These are phyloP conservation scores for Rhodosporidiobolus sp. DNA, from an alignment of 768 basidiomycete species.

Conservation along the genomic window DNA sequence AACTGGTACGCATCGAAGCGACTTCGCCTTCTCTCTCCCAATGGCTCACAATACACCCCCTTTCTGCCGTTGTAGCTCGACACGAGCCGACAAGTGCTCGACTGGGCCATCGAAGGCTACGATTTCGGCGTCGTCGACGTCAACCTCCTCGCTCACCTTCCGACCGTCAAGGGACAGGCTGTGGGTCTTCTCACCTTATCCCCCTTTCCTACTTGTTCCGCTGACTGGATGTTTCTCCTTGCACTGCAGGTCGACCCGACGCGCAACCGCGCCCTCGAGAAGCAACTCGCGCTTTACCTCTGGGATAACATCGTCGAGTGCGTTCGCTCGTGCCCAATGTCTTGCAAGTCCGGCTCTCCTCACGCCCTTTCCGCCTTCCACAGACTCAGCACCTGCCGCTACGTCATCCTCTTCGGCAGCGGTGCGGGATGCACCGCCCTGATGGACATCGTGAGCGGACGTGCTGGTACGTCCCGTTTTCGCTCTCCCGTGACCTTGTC, in stretches of 20 bases:
- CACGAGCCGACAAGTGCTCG: conserved; percentile 71
- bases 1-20: conserved; percentile 63
- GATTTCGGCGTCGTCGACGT: conserved; percentile 77
- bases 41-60: too few species aligned
- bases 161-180: conserved; percentile 35
- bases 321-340: background rate
- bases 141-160: conserved; percentile 60
- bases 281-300: conserved; percentile 69
- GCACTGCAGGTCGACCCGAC: conserved; percentile 33
- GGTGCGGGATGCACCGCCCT: conserved; percentile 76
- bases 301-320: conserved; percentile 98
- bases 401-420: conserved; percentile 79
- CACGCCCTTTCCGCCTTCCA: background rate
- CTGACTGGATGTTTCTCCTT: conserved; percentile 52
- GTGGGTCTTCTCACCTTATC: conserved; percentile 17
- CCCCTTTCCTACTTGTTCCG: background rate
- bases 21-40: conserved; percentile 1
- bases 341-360: background rate
- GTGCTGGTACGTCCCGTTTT: conserved; percentile 55
- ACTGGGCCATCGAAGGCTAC: conserved; percentile 63
- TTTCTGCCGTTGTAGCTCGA: conserved; percentile 65
- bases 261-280: conserved; percentile 43
- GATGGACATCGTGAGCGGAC: conserved; percentile 66
- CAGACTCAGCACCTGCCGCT: conserved; percentile 53
- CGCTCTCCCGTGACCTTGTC: background rate